Percentiles rank a stretch among this genome's conserved stretches.
Evolutionary conservation across 768 basidiomycete genomes (phyloP).

Genomic region (Lactifluus volemus): DNA sequence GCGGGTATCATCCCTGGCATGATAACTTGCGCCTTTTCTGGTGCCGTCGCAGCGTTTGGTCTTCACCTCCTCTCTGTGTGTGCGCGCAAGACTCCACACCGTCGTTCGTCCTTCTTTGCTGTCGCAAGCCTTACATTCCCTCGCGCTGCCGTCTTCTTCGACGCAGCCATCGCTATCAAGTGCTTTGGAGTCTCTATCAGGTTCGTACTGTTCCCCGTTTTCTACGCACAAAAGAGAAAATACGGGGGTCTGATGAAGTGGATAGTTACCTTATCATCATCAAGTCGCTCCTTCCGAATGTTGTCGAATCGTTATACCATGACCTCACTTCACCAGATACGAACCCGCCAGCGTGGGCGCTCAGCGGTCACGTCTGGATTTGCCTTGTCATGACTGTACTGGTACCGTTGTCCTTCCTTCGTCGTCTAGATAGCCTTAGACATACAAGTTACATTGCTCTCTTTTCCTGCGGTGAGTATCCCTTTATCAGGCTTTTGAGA

Average conservation of each 20-base stretch:
- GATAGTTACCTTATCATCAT: conserved; percentile 82
- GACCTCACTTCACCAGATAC: conserved; percentile 56
- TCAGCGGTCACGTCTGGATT: conserved; percentile 79
- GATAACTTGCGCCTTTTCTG: conserved; percentile 79
- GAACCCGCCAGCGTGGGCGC: conserved; percentile 65
- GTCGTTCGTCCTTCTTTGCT: conserved; percentile 76
- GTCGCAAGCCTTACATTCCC: conserved; percentile 85
- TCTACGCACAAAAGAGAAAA: neutral
- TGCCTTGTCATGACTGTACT: conserved; percentile 66
- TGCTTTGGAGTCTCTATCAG: conserved; percentile 96
- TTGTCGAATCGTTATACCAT: conserved; percentile 75
- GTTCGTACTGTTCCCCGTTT: conserved; percentile 31
- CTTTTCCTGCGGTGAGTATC: conserved; percentile 71
- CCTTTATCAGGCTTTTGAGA: neutral
- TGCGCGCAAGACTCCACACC: conserved; percentile 65
- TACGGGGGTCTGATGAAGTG: neutral
- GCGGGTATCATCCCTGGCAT: conserved; percentile 87
- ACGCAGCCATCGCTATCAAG: conserved; percentile 90
- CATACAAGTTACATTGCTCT: conserved; percentile 89
- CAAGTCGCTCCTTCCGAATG: conserved; percentile 89
- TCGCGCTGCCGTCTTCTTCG: conserved; percentile 78
- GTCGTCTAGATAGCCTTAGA: conserved; percentile 74
- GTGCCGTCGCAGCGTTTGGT: conserved; percentile 68
- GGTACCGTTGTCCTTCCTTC: conserved; percentile 76
- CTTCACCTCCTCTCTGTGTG: conserved; percentile 82